phyloP scores from a whole-genome alignment of 1,139 yeast genomes.

The Waltiozyma sp. region DNA sequence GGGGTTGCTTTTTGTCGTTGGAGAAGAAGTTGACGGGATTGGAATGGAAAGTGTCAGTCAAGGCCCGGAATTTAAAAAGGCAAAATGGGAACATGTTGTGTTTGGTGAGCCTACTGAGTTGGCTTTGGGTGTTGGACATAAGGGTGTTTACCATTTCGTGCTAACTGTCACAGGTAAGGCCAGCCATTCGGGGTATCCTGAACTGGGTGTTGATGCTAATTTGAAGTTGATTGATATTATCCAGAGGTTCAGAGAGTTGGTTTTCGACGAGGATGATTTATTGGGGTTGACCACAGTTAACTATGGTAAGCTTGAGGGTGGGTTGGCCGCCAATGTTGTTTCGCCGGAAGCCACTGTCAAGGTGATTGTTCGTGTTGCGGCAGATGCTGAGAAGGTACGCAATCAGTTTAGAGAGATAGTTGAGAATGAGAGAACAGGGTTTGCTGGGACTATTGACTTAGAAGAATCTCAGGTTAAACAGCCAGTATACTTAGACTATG shows the following conservation, averaged over 20 bases:
- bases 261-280: conserved; percentile 38
- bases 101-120: conserved; percentile 72
- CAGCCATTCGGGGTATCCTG: conserved; percentile 63
- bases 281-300: conserved; percentile 57
- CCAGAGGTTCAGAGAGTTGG: conserved; percentile 24
- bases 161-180: conserved; percentile 44
- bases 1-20: conserved; percentile 51
- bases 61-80: conserved; percentile 22
- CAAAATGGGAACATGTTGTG: conserved; percentile 48
- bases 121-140: conserved; percentile 62
- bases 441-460: conserved; percentile 9
- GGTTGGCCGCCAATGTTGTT: conserved; percentile 52
- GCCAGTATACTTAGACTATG: conserved; percentile 33
- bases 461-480: conserved; percentile 22
- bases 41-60: conserved; percentile 44
- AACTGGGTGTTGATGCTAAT: conserved; percentile 54
- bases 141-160: conserved; percentile 37
- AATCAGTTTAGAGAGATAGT: conserved; percentile 28
- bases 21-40: conserved; percentile 53
- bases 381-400: conserved; percentile 29
- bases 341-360: conserved; percentile 48
- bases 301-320: conserved; percentile 47
- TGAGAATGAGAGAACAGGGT: conserved; percentile 21
- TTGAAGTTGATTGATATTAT: conserved; percentile 44
- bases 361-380: conserved; percentile 44